Percentiles rank a stretch among this genome's conserved stretches.
These are phyloP conservation scores for Davidsoniella neocaledoniae DNA, from an alignment of 2,329 filamentous ascomycete genomes.

Conservation along the genomic window DNA sequence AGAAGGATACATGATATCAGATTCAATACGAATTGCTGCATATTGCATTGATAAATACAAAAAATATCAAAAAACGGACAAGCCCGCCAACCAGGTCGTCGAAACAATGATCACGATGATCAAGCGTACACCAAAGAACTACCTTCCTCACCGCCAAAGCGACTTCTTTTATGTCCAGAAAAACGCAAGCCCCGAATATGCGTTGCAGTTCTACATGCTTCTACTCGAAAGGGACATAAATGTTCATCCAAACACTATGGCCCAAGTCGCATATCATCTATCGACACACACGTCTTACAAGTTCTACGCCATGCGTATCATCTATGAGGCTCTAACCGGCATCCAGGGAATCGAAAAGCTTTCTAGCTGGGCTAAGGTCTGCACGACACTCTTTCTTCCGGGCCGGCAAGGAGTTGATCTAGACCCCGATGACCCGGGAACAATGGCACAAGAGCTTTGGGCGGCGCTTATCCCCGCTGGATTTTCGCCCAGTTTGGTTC, in stretches of 20 bases:
- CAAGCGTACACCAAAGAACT: not conserved
- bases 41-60: not conserved
- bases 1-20: slow-evolving; percentile 8
- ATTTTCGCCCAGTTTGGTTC: slow-evolving; percentile 42
- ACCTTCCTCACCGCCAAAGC: slow-evolving; percentile 23
- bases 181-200: slow-evolving; percentile 18
- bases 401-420: not conserved
- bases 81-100: slow-evolving; percentile 16
- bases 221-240: slow-evolving; percentile 18
- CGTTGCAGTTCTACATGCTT: slow-evolving; percentile 22
- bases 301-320: slow-evolving; percentile 10
- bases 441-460: slow-evolving; percentile 26
- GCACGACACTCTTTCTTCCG: slow-evolving; percentile 28
- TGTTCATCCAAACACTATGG: slow-evolving; percentile 26
- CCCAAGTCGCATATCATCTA: slow-evolving; percentile 32
- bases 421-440: slow-evolving; percentile 19
- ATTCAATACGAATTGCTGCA: slow-evolving; percentile 4
- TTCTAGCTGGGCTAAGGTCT: slow-evolving; percentile 30
- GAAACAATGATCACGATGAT: slow-evolving; percentile 14
- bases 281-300: slow-evolving; percentile 21
- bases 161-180: slow-evolving; percentile 10
- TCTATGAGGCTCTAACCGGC: slow-evolving; percentile 20
- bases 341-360: slow-evolving; percentile 25
- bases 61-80: too few species aligned
- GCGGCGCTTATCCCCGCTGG: slow-evolving; percentile 27